phyloP scores from a whole-genome alignment of 768 basidiomycete genomes.

The Tylopilus rubrobrunneus region DNA sequence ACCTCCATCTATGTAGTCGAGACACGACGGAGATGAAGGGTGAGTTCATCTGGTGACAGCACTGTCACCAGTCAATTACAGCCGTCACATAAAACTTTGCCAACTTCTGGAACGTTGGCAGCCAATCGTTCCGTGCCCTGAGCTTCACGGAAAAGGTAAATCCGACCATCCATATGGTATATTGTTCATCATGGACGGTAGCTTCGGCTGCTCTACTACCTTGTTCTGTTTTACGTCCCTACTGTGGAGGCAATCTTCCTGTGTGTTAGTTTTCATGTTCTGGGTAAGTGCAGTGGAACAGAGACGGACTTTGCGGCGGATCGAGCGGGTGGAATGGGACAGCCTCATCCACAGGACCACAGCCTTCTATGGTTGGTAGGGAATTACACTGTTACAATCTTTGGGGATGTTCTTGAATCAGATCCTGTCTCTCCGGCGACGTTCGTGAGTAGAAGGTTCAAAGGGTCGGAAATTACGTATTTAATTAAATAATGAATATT shows the following conservation, averaged over 20 bases:
- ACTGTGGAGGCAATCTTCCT: background rate
- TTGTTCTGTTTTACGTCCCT: background rate
- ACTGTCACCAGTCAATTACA: background rate
- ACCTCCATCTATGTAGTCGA: background rate
- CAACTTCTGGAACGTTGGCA: background rate
- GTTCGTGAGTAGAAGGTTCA: no score
- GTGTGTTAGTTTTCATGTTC: background rate
- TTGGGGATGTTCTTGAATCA: background rate
- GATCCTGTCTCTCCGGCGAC: background rate
- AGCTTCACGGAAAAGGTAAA: background rate
- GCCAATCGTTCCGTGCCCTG: background rate
- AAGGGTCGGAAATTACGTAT: no score
- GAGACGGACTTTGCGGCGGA: background rate
- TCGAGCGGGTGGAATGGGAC: background rate
- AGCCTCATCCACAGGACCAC: background rate
- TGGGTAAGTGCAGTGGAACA: background rate
- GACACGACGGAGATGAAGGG: background rate
- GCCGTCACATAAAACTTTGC: no score
- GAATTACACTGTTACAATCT: background rate
- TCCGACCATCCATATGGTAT: background rate
- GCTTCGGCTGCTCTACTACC: background rate
- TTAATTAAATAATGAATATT: no score
- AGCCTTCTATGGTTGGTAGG: background rate
- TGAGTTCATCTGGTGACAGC: background rate
- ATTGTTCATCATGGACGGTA: background rate